Conservation (phyloP, 2,329 filamentous ascomycete genomes). For the Trichoderma simmonsii region DNA sequence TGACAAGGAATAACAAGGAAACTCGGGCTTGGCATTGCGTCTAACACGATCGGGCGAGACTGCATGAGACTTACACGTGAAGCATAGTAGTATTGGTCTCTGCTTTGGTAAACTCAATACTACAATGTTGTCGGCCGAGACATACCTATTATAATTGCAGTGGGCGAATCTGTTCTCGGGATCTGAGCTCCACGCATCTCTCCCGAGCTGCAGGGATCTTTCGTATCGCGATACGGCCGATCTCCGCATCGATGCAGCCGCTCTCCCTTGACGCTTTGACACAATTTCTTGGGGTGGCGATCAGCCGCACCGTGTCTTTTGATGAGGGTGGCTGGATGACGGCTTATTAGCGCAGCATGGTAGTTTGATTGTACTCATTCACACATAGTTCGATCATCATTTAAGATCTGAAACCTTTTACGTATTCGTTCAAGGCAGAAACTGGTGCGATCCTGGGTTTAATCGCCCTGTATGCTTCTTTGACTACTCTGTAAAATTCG, state of each 20-base stretch:
- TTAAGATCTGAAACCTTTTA: not conserved
- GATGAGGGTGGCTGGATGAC: not conserved
- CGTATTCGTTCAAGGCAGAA: not conserved
- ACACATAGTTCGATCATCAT: not conserved
- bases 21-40: not conserved
- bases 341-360: not conserved
- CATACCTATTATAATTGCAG: not conserved
- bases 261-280: constrained; percentile 1
- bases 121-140: not conserved
- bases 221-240: not conserved
- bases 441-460: not conserved
- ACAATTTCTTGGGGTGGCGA: not conserved
- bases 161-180: not conserved
- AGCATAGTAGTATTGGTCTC: not conserved
- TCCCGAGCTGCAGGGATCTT: not conserved
- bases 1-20: not conserved
- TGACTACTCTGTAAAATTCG: not conserved
- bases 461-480: not conserved
- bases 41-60: not conserved
- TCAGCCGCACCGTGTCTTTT: constrained; percentile 2
- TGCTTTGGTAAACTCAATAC: not conserved
- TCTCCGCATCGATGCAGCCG: not conserved
- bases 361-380: not conserved
- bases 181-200: not conserved
- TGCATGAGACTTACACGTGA: not conserved